A percentile compares a stretch with the other conserved stretches of the same genome.
Evolutionary conservation across 345 rosid species (phyloP).

Genomic region (Brassica nigra): DNA sequence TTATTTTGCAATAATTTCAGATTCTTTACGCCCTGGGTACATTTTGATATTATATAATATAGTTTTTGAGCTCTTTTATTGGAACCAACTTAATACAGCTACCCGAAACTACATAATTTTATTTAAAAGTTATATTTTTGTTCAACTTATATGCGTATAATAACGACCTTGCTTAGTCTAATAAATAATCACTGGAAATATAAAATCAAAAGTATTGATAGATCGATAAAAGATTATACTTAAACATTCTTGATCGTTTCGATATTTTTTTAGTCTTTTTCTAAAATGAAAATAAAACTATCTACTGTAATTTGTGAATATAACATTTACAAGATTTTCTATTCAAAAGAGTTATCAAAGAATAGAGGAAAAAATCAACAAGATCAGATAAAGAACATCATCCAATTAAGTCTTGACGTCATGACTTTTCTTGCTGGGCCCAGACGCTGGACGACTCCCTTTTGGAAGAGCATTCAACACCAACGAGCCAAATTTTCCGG

Average conservation of each 20-base stretch:
- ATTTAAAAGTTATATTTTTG: not conserved
- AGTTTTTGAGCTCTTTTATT: not conserved
- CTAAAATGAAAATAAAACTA: not conserved
- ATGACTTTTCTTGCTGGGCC: slow-evolving; percentile 59
- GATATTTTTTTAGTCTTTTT: not conserved
- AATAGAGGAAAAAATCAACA: not conserved
- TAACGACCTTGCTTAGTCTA: not conserved
- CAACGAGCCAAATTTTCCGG: slow-evolving; percentile 52
- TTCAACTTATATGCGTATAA: not conserved
- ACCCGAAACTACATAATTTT: not conserved
- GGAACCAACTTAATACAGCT: slow-evolving; percentile 13
- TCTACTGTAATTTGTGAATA: not conserved
- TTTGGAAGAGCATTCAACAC: slow-evolving; percentile 62
- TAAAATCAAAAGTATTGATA: not conserved
- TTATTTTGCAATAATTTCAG: not conserved
- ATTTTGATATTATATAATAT: not conserved
- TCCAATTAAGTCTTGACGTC: slow-evolving; percentile 41
- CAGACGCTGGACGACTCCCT: slow-evolving; percentile 55
- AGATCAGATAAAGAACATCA: slow-evolving; percentile 14
- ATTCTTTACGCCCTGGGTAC: not conserved
- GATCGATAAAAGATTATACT: slow-evolving; percentile 1
- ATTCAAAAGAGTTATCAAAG: slow-evolving; percentile 8
- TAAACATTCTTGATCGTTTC: slow-evolving; percentile 6
- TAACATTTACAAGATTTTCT: slow-evolving; percentile 4
- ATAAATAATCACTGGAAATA: not conserved